A percentile compares a stretch with the other conserved stretches of the same genome.
These are phyloP conservation scores for Thalassia testudinum DNA, from an alignment of 116 monocot species.

Conservation along the genomic window DNA sequence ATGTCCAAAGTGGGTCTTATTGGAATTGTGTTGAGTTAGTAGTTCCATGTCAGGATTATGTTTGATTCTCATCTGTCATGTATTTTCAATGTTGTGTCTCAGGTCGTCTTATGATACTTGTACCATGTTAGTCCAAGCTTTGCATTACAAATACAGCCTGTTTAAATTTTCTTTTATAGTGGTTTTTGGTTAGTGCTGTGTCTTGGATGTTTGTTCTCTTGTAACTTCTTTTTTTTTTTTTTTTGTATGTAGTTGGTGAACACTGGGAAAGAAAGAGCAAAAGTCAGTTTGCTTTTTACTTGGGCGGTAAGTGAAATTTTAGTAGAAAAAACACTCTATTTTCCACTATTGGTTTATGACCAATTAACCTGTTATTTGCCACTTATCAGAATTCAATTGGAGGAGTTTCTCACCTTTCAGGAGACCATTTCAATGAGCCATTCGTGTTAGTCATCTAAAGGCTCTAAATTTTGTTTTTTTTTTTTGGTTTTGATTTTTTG, in stretches of 20 bases:
- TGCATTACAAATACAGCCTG: too few relatives aligned
- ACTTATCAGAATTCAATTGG: slow-evolving; percentile 86
- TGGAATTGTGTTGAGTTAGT: too few relatives aligned
- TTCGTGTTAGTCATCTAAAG: slow-evolving; percentile 54
- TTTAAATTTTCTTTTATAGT: too few relatives aligned
- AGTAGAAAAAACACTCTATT: too few relatives aligned
- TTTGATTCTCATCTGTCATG: too few relatives aligned
- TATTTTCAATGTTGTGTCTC: too few relatives aligned
- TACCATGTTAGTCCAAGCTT: too few relatives aligned
- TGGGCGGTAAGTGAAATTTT: slow-evolving; percentile 63
- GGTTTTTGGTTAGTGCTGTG: too few relatives aligned
- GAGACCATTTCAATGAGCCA: slow-evolving; percentile 83
- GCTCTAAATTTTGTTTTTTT: neutral
- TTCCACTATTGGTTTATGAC: too few relatives aligned
- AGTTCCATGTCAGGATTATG: too few relatives aligned
- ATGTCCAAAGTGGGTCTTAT: too few relatives aligned
- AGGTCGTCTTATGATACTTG: too few relatives aligned
- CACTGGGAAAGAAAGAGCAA: slow-evolving; percentile 92
- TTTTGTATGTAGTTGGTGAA: slow-evolving; percentile 65
- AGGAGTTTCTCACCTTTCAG: slow-evolving; percentile 77
- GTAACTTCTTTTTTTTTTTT: slow-evolving; percentile 11
- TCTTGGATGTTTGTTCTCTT: neutral
- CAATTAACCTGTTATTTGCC: neutral
- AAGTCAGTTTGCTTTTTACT: slow-evolving; percentile 91
- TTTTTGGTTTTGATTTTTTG: neutral